Conservation (phyloP, 2,329 filamentous ascomycete species). For the Penicillium sp. region DNA sequence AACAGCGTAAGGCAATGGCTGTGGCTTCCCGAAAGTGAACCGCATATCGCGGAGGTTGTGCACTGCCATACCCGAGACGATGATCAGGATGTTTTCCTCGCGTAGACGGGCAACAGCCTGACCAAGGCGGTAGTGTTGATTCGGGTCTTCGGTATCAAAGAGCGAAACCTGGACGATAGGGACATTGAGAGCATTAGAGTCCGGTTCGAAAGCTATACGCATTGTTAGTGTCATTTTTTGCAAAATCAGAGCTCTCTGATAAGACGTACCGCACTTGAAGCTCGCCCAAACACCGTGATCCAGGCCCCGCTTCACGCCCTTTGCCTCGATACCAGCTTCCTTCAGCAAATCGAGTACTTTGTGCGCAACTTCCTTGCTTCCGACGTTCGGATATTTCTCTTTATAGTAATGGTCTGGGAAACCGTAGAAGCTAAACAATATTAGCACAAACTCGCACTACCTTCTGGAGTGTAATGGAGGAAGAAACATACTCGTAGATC, state of each 20-base stretch:
- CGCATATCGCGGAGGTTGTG: conserved; percentile 65
- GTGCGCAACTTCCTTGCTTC: conserved; percentile 60
- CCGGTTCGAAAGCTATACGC: conserved; percentile 58
- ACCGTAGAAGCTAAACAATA: conserved; percentile 60
- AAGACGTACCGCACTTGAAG: conserved; percentile 55
- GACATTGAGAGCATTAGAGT: conserved; percentile 61
- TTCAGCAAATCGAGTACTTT: conserved; percentile 58
- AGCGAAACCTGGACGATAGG: conserved; percentile 74
- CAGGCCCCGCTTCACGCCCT: conserved; percentile 63
- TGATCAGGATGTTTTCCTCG: conserved; percentile 66
- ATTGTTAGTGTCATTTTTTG: background rate
- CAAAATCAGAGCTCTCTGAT: background rate
- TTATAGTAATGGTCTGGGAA: conserved; percentile 71
- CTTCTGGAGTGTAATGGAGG: background rate
- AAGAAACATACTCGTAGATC: conserved; percentile 62
- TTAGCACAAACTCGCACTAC: background rate
- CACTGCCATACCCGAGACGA: conserved; percentile 73
- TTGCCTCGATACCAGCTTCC: conserved; percentile 59
- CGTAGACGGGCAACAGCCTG: conserved; percentile 65
- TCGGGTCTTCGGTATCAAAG: conserved; percentile 63
- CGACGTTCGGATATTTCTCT: conserved; percentile 64
- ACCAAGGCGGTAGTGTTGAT: conserved; percentile 67
- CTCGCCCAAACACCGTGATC: conserved; percentile 76
- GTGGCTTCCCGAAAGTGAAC: conserved; percentile 46
- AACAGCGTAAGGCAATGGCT: conserved; percentile 57